Evolutionary conservation across 306 rosid species (phyloP), one percentile per base, ranked within the genome.

Genomic region (Dryas alaskensis): DNA sequence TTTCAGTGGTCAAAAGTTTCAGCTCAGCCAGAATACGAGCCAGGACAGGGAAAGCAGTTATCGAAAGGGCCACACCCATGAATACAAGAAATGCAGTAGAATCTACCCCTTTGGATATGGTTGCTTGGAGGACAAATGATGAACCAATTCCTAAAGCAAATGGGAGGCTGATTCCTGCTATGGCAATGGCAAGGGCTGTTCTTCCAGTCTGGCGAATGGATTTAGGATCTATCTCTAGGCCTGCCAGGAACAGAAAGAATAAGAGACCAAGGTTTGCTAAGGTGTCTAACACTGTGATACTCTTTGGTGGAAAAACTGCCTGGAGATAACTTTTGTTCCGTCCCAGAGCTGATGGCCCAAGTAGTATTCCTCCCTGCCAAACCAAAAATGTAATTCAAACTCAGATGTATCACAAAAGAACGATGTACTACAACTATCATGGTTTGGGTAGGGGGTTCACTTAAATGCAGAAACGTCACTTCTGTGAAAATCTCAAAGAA

Each of bases 31-130:
- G 79, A 74, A 93, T 89, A 76, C 97, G 97, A 42, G 97, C 97
- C 37, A 93, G 78, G 19, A 93, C 97, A 3, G 97, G 97, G 78
- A 93, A 93, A 40, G 98, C 96, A 3, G 97, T 93, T 31, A 93
- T 91, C 16, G 97, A 93, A 69, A 91, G 86, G 57, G 98, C 92
- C 53, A 93, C 97, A 16, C 96, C 97, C 96, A 91, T 91, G 86
- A 89, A 93, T 42, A 93, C 89, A 57, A 91, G 86, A 73, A 93
- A 91, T 3, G 96, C 74, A 7, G 80, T 5, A 46, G 63, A 65
- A 52, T 86, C 71, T 57, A 81, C 89, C 70, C 87, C 96, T 78
- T 87, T 85, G 71, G 96, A 81, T 72, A 93, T 85, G 42, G 98
- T 87, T 72, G 9, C 74, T 55, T 40, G 70, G 5, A 91, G 87